These are phyloP conservation scores for Jasminum sambac DNA, from an alignment of 257 asterid genomes.

Conservation along the genomic window DNA sequence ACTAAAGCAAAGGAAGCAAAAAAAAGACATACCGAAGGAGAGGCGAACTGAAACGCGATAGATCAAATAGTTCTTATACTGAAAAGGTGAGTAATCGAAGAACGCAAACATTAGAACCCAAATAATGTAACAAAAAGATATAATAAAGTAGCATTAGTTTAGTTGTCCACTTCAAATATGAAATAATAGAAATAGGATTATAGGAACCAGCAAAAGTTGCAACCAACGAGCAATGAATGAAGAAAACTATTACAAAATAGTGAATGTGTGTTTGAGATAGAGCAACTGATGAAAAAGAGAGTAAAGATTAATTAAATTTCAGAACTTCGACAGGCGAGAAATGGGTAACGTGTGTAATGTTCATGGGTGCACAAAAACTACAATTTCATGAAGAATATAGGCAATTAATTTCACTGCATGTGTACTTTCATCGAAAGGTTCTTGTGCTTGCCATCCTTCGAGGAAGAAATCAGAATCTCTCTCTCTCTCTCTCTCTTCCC, in stretches of 20 bases:
- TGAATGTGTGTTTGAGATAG: constrained; percentile 4
- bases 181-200: too few relatives aligned
- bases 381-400: not conserved
- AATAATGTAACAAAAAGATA: too few relatives aligned
- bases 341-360: not conserved
- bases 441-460: too few relatives aligned
- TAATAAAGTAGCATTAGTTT: not conserved
- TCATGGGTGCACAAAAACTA: not conserved
- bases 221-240: not conserved
- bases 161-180: too few relatives aligned
- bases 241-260: not conserved
- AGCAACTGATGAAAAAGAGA: not conserved
- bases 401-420: not conserved
- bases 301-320: not conserved
- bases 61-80: too few relatives aligned
- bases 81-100: too few relatives aligned
- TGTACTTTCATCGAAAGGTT: constrained; percentile 17
- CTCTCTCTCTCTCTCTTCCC: too few relatives aligned
- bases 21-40: too few relatives aligned
- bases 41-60: too few relatives aligned
- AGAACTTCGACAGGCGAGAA: not conserved
- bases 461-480: too few relatives aligned
- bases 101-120: too few relatives aligned
- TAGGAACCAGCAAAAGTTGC: constrained; percentile 4
- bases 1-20: too few relatives aligned